Percentiles rank a stretch among this genome's conserved stretches.
These are phyloP conservation scores for Obelidium mucronatum DNA, from an alignment of 192 early-diverging fungal species.

Conservation along the genomic window DNA sequence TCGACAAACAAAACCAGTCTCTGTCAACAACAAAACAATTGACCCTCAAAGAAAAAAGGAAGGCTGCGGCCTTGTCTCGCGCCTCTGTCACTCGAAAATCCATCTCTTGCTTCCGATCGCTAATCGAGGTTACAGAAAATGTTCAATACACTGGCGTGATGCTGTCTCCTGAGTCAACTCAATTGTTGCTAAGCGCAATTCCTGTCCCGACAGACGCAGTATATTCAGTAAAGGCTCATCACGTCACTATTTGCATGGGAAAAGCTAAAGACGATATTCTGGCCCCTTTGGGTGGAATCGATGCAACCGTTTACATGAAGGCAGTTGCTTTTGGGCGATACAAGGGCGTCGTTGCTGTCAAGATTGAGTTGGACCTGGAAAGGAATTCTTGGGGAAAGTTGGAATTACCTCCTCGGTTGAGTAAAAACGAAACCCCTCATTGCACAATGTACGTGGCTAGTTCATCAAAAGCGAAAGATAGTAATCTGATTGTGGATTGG, in stretches of 20 bases:
- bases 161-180: constrained; percentile 27
- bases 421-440: constrained; percentile 49
- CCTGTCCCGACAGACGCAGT: constrained; percentile 28
- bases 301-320: constrained; percentile 22
- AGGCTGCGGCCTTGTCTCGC: background rate
- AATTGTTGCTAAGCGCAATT: constrained; percentile 16
- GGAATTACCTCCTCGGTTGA: constrained; percentile 13
- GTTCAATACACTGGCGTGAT: constrained; percentile 49
- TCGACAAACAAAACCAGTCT: background rate
- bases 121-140: constrained; percentile 44
- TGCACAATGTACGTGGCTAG: constrained; percentile 45
- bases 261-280: constrained; percentile 33
- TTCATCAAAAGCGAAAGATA: constrained; percentile 26
- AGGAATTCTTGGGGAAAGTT: background rate
- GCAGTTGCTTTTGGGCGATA: constrained; percentile 37
- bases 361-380: constrained; percentile 37
- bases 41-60: background rate
- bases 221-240: constrained; percentile 38
- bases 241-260: constrained; percentile 50
- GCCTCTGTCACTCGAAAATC: constrained; percentile 20
- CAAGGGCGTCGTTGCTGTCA: constrained; percentile 45
- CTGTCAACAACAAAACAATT: background rate
- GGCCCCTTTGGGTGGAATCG: constrained; percentile 42
- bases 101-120: constrained; percentile 43
- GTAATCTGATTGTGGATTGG: constrained; percentile 52